phyloP scores from a whole-genome alignment of 495 filamentous ascomycete genomes.

The Neurospora tetraspora region DNA sequence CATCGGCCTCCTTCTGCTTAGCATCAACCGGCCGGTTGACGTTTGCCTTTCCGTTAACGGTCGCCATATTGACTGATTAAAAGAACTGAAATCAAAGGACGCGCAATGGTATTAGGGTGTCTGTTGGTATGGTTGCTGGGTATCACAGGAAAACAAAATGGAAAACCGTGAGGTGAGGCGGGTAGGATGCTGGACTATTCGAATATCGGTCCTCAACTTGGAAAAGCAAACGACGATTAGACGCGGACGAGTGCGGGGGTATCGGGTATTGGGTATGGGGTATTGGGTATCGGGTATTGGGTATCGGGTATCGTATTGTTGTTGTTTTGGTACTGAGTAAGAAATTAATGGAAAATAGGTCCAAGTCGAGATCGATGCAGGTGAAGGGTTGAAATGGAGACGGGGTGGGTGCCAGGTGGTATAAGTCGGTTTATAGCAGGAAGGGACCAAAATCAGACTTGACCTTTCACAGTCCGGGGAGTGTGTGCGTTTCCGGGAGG shows the following conservation, averaged over 20 bases:
- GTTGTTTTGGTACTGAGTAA: background rate
- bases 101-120: background rate
- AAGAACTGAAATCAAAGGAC: background rate
- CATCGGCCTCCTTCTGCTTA: slow-evolving; percentile 54
- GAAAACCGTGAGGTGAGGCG: background rate
- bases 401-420: background rate
- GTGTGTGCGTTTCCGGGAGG: background rate
- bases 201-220: background rate
- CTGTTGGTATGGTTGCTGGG: background rate
- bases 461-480: background rate
- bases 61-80: slow-evolving; percentile 16
- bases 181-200: background rate
- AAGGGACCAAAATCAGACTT: background rate
- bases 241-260: background rate
- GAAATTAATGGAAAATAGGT: background rate
- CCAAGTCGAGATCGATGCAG: background rate
- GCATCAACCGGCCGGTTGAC: slow-evolving; percentile 59
- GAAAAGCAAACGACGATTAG: background rate
- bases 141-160: slow-evolving; percentile 6
- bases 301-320: background rate
- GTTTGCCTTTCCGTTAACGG: slow-evolving; percentile 11
- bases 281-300: background rate
- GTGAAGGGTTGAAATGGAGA: background rate
- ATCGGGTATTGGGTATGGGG: background rate
- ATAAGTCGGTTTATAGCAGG: slow-evolving; percentile 8